Conservation (phyloP, 208 protist genomes). For the Leishmania turanica region DNA sequence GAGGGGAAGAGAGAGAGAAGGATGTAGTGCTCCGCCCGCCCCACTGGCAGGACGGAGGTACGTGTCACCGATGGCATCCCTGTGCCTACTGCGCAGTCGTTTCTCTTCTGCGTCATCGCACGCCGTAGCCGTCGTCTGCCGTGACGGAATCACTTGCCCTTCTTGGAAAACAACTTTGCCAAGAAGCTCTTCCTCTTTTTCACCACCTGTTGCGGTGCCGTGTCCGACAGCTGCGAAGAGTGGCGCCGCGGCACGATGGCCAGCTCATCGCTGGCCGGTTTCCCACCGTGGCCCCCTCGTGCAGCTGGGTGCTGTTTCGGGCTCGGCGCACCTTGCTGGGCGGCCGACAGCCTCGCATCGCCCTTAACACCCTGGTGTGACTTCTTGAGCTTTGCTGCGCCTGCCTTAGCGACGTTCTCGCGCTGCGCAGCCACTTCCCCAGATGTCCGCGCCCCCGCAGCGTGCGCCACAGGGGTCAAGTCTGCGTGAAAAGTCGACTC, state of each 20-base stretch:
- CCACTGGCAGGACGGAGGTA: neutral
- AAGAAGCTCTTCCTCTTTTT: slow-evolving; percentile 20
- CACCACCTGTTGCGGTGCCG: neutral
- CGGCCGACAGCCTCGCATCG: neutral
- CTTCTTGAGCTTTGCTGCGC: neutral
- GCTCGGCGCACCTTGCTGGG: neutral
- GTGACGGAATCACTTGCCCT: slow-evolving; percentile 1
- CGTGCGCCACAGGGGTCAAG: neutral
- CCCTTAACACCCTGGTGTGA: neutral
- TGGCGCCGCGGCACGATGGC: neutral
- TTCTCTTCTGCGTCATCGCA: neutral
- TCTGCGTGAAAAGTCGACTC: neutral
- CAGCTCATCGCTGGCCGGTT: neutral
- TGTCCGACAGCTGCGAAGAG: neutral
- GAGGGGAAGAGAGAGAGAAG: neutral
- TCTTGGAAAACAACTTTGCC: slow-evolving; percentile 31
- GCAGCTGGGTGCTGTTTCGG: neutral
- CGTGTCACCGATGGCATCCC: neutral
- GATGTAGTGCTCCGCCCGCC: neutral
- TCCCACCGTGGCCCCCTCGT: too few species aligned
- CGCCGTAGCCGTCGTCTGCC: neutral
- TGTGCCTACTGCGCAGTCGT: neutral
- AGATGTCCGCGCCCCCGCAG: too few species aligned
- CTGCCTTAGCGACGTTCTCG: too few species aligned
- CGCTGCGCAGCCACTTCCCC: too few species aligned